Conservation (phyloP, 139 green algal genomes). For the Micromonas pusilla region DNA sequence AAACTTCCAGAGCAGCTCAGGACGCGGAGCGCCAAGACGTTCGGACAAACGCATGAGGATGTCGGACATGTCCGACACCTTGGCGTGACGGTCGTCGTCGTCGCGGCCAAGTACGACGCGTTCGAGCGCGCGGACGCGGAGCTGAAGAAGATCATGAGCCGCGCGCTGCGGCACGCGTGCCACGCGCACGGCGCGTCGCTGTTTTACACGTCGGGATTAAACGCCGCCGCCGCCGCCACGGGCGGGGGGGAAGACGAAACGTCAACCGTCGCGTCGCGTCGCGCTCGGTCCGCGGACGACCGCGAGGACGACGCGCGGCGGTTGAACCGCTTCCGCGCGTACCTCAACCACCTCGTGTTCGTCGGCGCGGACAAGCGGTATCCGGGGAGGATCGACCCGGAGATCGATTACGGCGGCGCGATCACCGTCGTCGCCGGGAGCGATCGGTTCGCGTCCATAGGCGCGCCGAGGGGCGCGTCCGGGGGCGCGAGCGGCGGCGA, state of each 20-base stretch:
- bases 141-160: slow-evolving; percentile 36
- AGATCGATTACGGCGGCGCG: slow-evolving; percentile 33
- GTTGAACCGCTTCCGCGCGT: slow-evolving; percentile 54
- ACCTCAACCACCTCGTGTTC: slow-evolving; percentile 68
- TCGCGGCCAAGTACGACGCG: slow-evolving; percentile 43
- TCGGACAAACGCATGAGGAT: slow-evolving; percentile 39
- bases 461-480: slow-evolving; percentile 38
- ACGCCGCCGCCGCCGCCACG: slow-evolving; percentile 17
- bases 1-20: slow-evolving; percentile 63
- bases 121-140: slow-evolving; percentile 32
- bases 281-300: slow-evolving; percentile 18
- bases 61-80: slow-evolving; percentile 38
- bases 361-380: slow-evolving; percentile 54
- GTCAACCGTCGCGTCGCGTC: too few species aligned
- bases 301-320: slow-evolving; percentile 29
- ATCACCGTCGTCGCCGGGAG: slow-evolving; percentile 31
- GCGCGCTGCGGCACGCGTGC: slow-evolving; percentile 49
- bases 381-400: neutral
- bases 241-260: too few species aligned
- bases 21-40: slow-evolving; percentile 16
- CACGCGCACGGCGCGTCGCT: slow-evolving; percentile 56
- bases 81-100: slow-evolving; percentile 54
- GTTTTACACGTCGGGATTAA: slow-evolving; percentile 50
- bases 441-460: slow-evolving; percentile 50
- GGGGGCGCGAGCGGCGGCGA: slow-evolving; percentile 2